Percentiles rank a stretch among this genome's conserved stretches.
Conservation (phyloP, 164 flowering plant species). For the Umbellularia californica region DNA sequence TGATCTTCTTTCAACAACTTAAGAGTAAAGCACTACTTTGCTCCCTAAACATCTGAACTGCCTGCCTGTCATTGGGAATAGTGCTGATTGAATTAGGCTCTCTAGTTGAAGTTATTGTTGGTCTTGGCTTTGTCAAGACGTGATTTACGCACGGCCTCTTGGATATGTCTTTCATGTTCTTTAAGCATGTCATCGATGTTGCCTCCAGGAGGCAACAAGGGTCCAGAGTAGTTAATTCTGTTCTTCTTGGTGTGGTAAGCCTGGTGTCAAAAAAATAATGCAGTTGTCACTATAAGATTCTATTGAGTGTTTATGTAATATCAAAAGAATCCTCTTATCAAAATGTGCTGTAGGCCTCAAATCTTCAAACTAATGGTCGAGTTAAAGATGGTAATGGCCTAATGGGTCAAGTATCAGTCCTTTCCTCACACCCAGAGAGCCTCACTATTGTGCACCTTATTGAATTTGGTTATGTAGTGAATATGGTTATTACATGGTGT, state of each 20-base stretch:
- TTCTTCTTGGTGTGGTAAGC: slow-evolving; percentile 51
- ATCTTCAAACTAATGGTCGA: background rate
- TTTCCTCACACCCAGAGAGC: too few relatives aligned
- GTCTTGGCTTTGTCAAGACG: slow-evolving; percentile 54
- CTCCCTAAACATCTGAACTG: slow-evolving; percentile 21
- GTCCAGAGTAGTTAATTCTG: slow-evolving; percentile 81
- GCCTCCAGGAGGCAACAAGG: slow-evolving; percentile 78
- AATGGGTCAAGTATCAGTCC: background rate
- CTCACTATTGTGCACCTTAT: too few relatives aligned
- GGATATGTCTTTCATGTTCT: slow-evolving; percentile 91
- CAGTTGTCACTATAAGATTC: background rate
- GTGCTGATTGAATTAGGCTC: slow-evolving; percentile 33
- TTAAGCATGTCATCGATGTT: slow-evolving; percentile 87
- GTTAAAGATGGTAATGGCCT: background rate
- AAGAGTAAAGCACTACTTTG: background rate
- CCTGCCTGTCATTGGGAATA: slow-evolving; percentile 19
- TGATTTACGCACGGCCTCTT: slow-evolving; percentile 88
- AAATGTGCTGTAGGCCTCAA: background rate
- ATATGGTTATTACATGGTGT: too few relatives aligned
- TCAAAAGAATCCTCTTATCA: background rate
- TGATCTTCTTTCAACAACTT: background rate
- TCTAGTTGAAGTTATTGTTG: slow-evolving; percentile 22
- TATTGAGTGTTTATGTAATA: background rate
- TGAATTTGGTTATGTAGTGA: too few relatives aligned
- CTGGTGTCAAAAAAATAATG: slow-evolving; percentile 25